Conservation (phyloP, 768 basidiomycete species). For the Lactifluus pinguis region DNA sequence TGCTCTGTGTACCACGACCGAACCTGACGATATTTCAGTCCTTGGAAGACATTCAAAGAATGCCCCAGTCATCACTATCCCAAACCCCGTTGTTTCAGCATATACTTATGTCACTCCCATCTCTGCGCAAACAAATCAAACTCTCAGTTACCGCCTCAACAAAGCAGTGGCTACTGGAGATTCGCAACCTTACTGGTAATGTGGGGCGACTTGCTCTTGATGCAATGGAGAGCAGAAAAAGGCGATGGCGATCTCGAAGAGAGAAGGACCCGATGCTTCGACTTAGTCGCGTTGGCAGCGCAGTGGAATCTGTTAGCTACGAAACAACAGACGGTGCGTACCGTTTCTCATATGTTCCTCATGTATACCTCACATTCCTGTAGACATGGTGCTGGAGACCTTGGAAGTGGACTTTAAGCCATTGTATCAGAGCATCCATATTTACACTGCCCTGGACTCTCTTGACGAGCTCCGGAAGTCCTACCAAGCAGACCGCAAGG, state of each 20-base stretch:
- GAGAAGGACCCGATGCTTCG: slow-evolving; percentile 79
- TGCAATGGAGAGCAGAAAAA: slow-evolving; percentile 74
- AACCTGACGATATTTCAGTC: slow-evolving; percentile 47
- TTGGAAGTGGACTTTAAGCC: slow-evolving; percentile 90
- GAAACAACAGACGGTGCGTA: slow-evolving; percentile 90
- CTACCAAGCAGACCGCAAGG: slow-evolving; percentile 97
- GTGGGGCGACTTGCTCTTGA: slow-evolving; percentile 86
- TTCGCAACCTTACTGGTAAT: slow-evolving; percentile 76
- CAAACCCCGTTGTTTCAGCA: slow-evolving; percentile 92
- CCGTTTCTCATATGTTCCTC: neutral
- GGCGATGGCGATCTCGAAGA: slow-evolving; percentile 74
- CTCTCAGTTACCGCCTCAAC: slow-evolving; percentile 90
- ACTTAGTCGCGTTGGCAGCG: slow-evolving; percentile 75
- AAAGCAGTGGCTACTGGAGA: slow-evolving; percentile 96
- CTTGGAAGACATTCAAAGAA: slow-evolving; percentile 87
- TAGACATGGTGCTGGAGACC: slow-evolving; percentile 84
- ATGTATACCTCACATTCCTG: slow-evolving; percentile 13
- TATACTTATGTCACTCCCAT: slow-evolving; percentile 85
- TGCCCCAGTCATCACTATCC: slow-evolving; percentile 81
- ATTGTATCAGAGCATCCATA: slow-evolving; percentile 93
- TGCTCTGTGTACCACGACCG: slow-evolving; percentile 10
- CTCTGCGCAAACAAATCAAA: slow-evolving; percentile 80
- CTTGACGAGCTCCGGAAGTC: slow-evolving; percentile 82
- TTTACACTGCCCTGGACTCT: slow-evolving; percentile 87
- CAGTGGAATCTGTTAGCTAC: slow-evolving; percentile 84